phyloP scores from a whole-genome alignment of 2,329 filamentous ascomycete genomes.

The Arthrinium phaeospermum region DNA sequence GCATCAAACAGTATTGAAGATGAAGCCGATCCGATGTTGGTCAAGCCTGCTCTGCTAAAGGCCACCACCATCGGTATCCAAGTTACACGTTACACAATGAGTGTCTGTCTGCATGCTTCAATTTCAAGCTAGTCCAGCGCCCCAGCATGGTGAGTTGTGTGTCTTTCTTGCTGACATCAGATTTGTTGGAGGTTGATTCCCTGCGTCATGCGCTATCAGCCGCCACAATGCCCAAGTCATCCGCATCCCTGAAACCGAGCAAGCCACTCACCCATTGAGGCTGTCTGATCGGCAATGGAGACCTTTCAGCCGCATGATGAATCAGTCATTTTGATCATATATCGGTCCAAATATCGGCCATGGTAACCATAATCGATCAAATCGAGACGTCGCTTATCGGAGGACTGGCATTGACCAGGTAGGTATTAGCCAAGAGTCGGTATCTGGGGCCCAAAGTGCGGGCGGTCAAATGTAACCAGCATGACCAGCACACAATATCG shows the following conservation, averaged over 20 bases:
- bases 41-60: no score
- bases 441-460: background rate
- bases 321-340: background rate
- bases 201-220: slow-evolving; percentile 11
- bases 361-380: background rate
- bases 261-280: background rate
- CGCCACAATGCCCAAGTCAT: slow-evolving; percentile 15
- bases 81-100: no score
- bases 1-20: no score
- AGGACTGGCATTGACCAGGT: background rate
- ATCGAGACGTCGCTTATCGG: background rate
- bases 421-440: background rate
- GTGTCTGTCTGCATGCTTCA: no score
- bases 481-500: background rate
- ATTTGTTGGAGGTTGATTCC: slow-evolving; percentile 11
- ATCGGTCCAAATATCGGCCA: background rate
- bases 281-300: background rate
- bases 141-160: background rate
- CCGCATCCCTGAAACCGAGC: slow-evolving; percentile 2
- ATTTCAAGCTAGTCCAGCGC: no score
- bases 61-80: no score
- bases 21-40: no score
- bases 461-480: background rate
- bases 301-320: background rate
- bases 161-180: background rate